Percentiles rank a stretch among this genome's conserved stretches.
These are phyloP conservation scores for Fusarium sulawesiense DNA, from an alignment of 2,329 filamentous ascomycete species.

Conservation along the genomic window DNA sequence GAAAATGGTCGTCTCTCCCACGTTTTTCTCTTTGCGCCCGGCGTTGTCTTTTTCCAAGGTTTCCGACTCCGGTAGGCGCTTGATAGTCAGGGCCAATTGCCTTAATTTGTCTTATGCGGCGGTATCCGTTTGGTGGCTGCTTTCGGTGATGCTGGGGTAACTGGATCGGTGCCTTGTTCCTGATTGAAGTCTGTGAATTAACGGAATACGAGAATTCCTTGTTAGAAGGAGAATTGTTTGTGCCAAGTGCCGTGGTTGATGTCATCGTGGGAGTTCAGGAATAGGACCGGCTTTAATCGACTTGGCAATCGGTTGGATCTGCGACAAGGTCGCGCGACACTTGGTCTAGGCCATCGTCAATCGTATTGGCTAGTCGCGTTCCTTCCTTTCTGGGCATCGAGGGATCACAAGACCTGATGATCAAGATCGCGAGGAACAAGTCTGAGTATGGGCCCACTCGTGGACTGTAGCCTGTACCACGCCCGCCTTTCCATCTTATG, in stretches of 20 bases:
- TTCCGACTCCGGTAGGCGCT: not conserved
- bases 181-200: not conserved
- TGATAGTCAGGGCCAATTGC: slow-evolving; percentile 30
- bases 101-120: not conserved
- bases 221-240: not conserved
- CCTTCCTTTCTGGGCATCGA: not conserved
- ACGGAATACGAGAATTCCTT: not conserved
- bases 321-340: not conserved
- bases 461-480: no score
- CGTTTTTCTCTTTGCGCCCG: slow-evolving; percentile 8
- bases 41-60: not conserved
- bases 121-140: slow-evolving; percentile 10
- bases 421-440: not conserved
- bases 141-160: slow-evolving; percentile 12
- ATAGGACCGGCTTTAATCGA: not conserved
- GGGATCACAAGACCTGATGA: not conserved
- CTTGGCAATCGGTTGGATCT: not conserved
- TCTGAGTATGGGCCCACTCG: not conserved
- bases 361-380: not conserved
- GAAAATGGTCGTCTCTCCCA: not conserved
- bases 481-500: not conserved
- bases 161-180: not conserved
- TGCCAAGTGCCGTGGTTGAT: not conserved
- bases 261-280: not conserved
- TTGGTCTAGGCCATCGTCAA: no score